These are phyloP conservation scores for Cryoendolithus antarcticus DNA, from an alignment of 2,329 filamentous ascomycete species.

Conservation along the genomic window DNA sequence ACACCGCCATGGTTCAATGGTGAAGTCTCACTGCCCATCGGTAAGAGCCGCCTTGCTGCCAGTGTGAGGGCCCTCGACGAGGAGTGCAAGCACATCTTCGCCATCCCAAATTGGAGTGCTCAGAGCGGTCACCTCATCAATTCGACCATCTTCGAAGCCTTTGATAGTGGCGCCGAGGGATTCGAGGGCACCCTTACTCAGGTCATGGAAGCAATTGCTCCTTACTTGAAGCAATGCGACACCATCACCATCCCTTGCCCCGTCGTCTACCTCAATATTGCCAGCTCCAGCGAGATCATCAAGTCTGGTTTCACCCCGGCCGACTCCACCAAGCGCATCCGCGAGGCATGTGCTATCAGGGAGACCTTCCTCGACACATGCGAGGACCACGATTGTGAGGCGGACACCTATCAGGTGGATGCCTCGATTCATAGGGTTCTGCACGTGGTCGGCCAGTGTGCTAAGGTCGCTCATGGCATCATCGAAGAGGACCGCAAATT, in stretches of 20 bases:
- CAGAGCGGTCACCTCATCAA: not conserved
- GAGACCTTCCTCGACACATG: not conserved
- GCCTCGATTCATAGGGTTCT: not conserved
- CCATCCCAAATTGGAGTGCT: not conserved
- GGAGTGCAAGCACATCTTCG: conserved; percentile 6
- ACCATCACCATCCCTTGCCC: not conserved
- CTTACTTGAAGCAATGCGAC: not conserved
- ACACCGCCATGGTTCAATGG: too few relatives aligned
- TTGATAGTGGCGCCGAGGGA: not conserved
- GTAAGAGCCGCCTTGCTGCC: conserved; percentile 6
- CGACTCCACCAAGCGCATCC: too few relatives aligned
- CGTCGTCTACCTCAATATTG: not conserved
- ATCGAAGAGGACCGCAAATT: too few relatives aligned
- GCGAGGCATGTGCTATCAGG: not conserved
- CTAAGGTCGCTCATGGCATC: too few relatives aligned
- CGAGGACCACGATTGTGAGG: not conserved
- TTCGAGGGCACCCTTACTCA: not conserved
- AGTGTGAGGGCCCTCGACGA: conserved; percentile 1
- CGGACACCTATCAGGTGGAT: not conserved
- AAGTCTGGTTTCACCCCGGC: too few relatives aligned
- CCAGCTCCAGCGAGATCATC: not conserved
- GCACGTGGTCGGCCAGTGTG: not conserved
- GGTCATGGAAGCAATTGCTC: not conserved
- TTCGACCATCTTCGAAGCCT: not conserved
- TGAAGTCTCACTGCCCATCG: conserved; percentile 3